Base-by-base conservation (phyloP, 1,284 basidiomycete genomes). In the Apiotrichum mycotoxinovorans region DNA sequence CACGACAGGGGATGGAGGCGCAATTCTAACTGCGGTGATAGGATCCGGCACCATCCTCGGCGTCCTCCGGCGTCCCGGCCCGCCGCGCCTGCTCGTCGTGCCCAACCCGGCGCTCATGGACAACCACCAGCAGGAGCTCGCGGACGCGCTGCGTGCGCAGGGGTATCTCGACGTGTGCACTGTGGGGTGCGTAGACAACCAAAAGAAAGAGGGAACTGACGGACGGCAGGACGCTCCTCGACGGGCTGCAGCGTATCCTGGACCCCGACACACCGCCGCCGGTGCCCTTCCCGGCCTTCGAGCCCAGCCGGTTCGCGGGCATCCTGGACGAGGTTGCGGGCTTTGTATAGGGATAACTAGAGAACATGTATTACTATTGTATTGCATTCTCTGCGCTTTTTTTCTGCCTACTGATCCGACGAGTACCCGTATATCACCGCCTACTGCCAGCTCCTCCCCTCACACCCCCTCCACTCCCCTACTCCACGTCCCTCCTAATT, bases 11-110 rank as follows among this genome's bases (percentile, higher is more conserved):
- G n/a, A n/a, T n/a, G n/a, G n/a, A n/a, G n/a, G n/a, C n/a, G n/a
- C n/a, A n/a, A n/a, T n/a, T n/a, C n/a, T n/a, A n/a, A n/a, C n/a
- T n/a, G n/a, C n/a, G n/a, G n/a, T n/a, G n/a, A n/a, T n/a, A 96
- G 94, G 94, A 51, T 89, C 95, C 14, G 95, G 94, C 10, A 96
- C 94, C 1, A 94, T 98, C 66, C 81, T 98, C 38, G 90, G 94
- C 48, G 90, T 88, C 14, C 79, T 98, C 43, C 82, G 93, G 26
- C 60, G 37, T 7, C n/a, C 20, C 1, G 80, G 83, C 51, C 78
- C 80, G 33, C 89, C 87, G 66, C 83, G 84, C 9, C 79, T 98
- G 62, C 85, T 98, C 61, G 88, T 91, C 15, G 86, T 97, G 1
- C 92, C 93, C 14, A 98, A 98, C 71, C 80, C 86, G 33, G 86